A percentile compares a stretch with the other conserved stretches of the same genome.
phyloP scores from a whole-genome alignment of 2,329 filamentous ascomycete genomes.

The Phaeosphaeriaceae sp. region DNA sequence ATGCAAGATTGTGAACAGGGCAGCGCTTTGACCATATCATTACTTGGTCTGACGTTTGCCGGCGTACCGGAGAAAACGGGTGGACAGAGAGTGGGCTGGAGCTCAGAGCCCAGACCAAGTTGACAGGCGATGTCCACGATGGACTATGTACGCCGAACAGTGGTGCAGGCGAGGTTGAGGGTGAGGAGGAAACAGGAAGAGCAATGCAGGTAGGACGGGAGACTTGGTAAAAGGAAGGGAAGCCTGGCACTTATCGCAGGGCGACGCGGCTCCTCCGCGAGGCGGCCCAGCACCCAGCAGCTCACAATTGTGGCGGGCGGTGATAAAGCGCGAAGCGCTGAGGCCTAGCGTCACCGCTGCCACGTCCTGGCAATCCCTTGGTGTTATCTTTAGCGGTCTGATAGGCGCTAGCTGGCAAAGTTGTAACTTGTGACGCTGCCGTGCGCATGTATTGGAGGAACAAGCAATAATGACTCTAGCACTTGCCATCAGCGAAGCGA shows the following conservation, averaged over 20 bases:
- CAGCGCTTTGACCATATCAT: constrained; percentile 47
- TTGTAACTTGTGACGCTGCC: constrained; percentile 7
- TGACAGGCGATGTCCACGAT: background rate
- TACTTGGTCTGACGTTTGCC: constrained; percentile 29
- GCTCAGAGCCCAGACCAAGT: constrained; percentile 8
- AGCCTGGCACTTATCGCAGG: constrained; percentile 28
- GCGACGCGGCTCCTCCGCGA: constrained; percentile 10
- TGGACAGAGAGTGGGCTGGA: constrained; percentile 19
- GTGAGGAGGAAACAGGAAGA: constrained; percentile 11
- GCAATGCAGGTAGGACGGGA: background rate
- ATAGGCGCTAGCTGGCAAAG: constrained; percentile 14
- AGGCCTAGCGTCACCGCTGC: constrained; percentile 11
- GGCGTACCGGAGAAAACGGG: constrained; percentile 37
- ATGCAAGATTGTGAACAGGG: constrained; percentile 20
- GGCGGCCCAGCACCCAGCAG: constrained; percentile 23
- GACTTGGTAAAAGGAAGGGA: constrained; percentile 1
- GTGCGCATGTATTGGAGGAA: background rate
- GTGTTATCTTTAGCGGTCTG: constrained; percentile 8
- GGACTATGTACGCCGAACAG: constrained; percentile 7
- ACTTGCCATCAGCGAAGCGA: constrained; percentile 1
- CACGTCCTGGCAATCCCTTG: constrained; percentile 23
- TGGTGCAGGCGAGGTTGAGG: constrained; percentile 3
- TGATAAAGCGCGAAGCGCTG: constrained; percentile 22
- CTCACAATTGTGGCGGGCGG: constrained; percentile 21
- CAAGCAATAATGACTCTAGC: background rate